Evolutionary conservation across 2,329 filamentous ascomycete genomes (phyloP), one percentile per base, ranked within the genome.

Genomic region (Penicillium corylophilum): DNA sequence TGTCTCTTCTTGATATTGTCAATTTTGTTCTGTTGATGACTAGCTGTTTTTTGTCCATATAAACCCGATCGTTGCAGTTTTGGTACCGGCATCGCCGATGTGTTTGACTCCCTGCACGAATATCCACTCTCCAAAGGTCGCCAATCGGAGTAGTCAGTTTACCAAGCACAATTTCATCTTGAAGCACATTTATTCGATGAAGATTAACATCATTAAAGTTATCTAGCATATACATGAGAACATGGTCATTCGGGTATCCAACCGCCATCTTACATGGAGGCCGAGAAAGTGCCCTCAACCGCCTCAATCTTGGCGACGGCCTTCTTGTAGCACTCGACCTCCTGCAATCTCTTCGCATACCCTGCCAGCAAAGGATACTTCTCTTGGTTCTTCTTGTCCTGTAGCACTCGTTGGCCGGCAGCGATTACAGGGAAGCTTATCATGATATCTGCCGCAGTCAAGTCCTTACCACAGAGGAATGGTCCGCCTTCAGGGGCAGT

Each of bases 361-460:
- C 60, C 64, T 44, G 59, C 65, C 39, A 77, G 46, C 39, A 60
- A 57, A 26, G 76, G 76, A 52, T 71, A 74, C 44, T 68, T 64
- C 2, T 69, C 67, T 50, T 66, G 49, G 7, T 66, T 60, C 47
- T 68, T 62, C 12, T 71, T 63, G 41, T 69, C 55, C 24, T 68
- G 62, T 23, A 76, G 53, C 5, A 73, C 48, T 2, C 69, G 65
- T 4, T 59, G 56, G n/a, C 53, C 64, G 16, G 70, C 70, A 29
- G 73, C 73, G 44, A 74, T 71, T 1, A 78, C 50, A 0, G 75
- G 74, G 53, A 77, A 78, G 48, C 74, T 75, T 63, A 79, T 69
- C 61, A 78, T 61, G 23, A 79, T 77, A 53, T 79, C 77, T 2
- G 75, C 75, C 1, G 71, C 75, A 0, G 71, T 75, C 47, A 79